Evolutionary conservation across 257 asterid genomes (phyloP), one percentile per base, ranked within the genome.

Genomic region (Penstemon davidsonii): DNA sequence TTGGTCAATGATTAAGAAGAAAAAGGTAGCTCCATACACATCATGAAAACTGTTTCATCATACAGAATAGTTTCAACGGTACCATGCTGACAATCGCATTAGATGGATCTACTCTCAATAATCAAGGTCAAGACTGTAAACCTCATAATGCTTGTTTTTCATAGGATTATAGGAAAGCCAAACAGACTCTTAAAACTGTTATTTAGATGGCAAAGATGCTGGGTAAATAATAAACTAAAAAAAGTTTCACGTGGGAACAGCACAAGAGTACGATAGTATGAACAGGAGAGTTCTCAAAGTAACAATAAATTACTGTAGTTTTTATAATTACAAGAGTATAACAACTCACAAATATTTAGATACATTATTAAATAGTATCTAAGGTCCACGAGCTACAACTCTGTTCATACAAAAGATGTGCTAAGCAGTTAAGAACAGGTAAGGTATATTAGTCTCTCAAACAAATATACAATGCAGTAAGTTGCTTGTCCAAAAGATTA

Each of bases 401-500:
- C 67, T 67, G 80, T 73, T 79, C 78, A 80, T 76, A 80, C 85
- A 79, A 67, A 71, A 76, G 46, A 43, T 47, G 67, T 65, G 53
- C 74, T 70, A 79, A 82, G 67, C 25, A 19, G 25, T 19, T 19
- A 19, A 19, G 25, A 19, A 64, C 60, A 55, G 79, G 80, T 71
- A 74, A 68, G 69, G 69, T 65, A 73, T 71, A 58, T 71, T 77
- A 78, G 75, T 68, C 79, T 79, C 85, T 76, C 73, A 42, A 74
- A 69, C 77, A 73, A 76, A 75, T 76, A 68, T 80, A 91, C 96
- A 88, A 66, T 73, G 84, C 68, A 64, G 60, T 81, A 78, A 75
- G 76, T 79, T 76, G 79, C 82, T 72, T 75, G 80, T 71, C 70
- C 76, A 77, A 74, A 75, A 61, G 69, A 76, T 58, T 80, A 76